A percentile compares a stretch with the other conserved stretches of the same genome.
Evolutionary conservation across 768 basidiomycete genomes (phyloP).

Genomic region (Tylopilus sp.): DNA sequence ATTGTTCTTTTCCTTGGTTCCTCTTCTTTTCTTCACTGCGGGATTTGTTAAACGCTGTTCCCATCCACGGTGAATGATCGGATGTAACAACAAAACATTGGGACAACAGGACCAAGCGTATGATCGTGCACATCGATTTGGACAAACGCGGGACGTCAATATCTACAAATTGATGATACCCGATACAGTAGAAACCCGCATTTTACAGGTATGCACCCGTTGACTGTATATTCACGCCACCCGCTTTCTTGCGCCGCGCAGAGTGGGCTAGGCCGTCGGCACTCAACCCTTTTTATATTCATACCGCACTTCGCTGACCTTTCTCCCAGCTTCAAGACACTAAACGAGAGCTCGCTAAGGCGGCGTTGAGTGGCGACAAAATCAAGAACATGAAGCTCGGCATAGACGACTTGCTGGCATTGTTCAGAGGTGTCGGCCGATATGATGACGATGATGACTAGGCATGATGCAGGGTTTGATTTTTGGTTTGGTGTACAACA

Average conservation of each 20-base stretch:
- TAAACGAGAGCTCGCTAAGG: constrained; percentile 80
- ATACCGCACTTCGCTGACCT: constrained; percentile 1
- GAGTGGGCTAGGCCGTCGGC: neutral
- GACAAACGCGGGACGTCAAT: constrained; percentile 82
- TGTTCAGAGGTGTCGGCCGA: constrained; percentile 60
- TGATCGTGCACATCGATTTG: constrained; percentile 86
- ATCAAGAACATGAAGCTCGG: constrained; percentile 81
- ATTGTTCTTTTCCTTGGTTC: neutral
- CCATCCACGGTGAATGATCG: neutral
- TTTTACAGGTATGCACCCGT: constrained; percentile 51
- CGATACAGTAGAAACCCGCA: constrained; percentile 84
- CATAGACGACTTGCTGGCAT: constrained; percentile 79
- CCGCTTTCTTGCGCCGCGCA: too few species aligned
- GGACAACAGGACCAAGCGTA: constrained; percentile 80
- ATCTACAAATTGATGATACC: constrained; percentile 89
- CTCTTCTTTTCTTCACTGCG: neutral
- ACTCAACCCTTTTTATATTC: neutral
- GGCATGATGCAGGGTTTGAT: neutral
- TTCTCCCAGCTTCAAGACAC: constrained; percentile 73
- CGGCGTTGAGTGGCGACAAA: constrained; percentile 86
- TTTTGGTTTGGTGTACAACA: neutral
- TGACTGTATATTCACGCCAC: too few species aligned
- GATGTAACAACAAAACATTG: neutral
- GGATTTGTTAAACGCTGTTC: neutral
- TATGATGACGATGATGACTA: constrained; percentile 42